Percentiles rank a stretch among this genome's conserved stretches.
phyloP scores from a whole-genome alignment of 1,284 basidiomycete genomes.

The Blastosporella zonata region DNA sequence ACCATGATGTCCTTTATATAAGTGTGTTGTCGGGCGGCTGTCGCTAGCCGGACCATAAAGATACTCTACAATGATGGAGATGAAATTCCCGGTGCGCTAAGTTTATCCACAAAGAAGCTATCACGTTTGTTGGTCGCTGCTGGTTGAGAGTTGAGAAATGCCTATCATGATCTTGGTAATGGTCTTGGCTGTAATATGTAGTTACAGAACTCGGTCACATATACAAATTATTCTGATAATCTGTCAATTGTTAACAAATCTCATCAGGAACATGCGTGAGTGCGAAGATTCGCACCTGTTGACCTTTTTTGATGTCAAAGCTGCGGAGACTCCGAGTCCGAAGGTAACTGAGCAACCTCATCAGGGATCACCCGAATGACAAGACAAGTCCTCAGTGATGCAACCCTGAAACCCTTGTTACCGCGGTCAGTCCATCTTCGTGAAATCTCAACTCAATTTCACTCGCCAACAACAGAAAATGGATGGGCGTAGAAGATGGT shows the following conservation, averaged over 20 bases:
- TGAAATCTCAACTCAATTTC: background rate
- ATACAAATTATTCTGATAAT: background rate
- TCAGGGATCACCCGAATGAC: background rate
- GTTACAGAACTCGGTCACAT: no score
- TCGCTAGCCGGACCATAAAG: slow-evolving; percentile 12
- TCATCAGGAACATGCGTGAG: background rate
- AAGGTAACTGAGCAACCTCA: background rate
- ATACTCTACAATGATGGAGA: background rate
- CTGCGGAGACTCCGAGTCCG: no score
- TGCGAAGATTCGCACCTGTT: background rate
- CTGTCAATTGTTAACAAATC: background rate
- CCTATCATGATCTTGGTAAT: background rate
- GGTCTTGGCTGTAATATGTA: background rate
- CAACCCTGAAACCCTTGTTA: background rate
- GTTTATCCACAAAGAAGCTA: background rate
- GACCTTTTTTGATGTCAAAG: background rate
- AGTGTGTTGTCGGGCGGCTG: slow-evolving; percentile 11
- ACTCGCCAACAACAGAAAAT: background rate
- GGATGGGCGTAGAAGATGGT: background rate
- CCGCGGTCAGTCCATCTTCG: background rate
- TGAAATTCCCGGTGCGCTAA: background rate
- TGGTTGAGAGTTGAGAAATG: no score
- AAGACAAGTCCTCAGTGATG: background rate
- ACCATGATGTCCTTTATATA: slow-evolving; percentile 9
- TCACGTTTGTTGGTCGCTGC: background rate